A percentile compares a stretch with the other conserved stretches of the same genome.
phyloP scores from a whole-genome alignment of 2,329 filamentous ascomycete species.

The Neonectria neomacrospora region DNA sequence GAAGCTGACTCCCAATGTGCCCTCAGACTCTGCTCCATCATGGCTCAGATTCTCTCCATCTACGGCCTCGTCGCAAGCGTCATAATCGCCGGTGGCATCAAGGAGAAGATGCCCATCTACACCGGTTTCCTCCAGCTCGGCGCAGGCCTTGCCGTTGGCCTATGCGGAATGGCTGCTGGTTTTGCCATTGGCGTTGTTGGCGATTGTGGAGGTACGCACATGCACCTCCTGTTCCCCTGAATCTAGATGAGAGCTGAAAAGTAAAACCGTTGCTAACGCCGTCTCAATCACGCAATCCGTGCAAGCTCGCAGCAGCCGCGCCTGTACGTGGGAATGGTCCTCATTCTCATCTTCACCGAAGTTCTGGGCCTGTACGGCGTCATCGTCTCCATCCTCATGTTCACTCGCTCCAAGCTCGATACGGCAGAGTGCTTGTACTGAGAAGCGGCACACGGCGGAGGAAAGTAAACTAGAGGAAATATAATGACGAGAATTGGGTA shows the following conservation, averaged over 20 bases:
- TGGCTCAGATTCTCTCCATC: constrained; percentile 61
- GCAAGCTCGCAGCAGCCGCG: constrained; percentile 60
- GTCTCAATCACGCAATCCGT: constrained; percentile 47
- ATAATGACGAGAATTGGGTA: constrained; percentile 41
- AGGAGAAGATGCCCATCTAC: constrained; percentile 56
- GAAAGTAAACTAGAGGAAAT: background rate
- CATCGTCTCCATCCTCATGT: constrained; percentile 61
- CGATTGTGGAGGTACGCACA: constrained; percentile 55
- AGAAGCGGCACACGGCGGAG: background rate
- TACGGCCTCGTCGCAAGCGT: constrained; percentile 59
- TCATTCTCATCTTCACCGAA: constrained; percentile 61
- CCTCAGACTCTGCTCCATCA: constrained; percentile 54
- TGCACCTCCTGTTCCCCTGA: background rate
- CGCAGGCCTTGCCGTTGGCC: constrained; percentile 56
- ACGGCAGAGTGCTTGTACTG: constrained; percentile 53
- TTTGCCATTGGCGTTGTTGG: constrained; percentile 60
- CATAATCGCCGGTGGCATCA: constrained; percentile 55
- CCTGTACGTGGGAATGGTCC: constrained; percentile 59
- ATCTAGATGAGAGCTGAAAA: background rate
- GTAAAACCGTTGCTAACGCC: background rate
- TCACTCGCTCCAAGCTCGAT: constrained; percentile 54
- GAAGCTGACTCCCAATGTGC: constrained; percentile 19
- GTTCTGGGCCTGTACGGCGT: constrained; percentile 59
- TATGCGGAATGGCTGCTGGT: constrained; percentile 58
- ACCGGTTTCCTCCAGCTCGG: constrained; percentile 57